Evolutionary conservation across 495 filamentous ascomycete species (phyloP), one percentile per base, ranked within the genome.

Genomic region (Patellaria atrata): DNA sequence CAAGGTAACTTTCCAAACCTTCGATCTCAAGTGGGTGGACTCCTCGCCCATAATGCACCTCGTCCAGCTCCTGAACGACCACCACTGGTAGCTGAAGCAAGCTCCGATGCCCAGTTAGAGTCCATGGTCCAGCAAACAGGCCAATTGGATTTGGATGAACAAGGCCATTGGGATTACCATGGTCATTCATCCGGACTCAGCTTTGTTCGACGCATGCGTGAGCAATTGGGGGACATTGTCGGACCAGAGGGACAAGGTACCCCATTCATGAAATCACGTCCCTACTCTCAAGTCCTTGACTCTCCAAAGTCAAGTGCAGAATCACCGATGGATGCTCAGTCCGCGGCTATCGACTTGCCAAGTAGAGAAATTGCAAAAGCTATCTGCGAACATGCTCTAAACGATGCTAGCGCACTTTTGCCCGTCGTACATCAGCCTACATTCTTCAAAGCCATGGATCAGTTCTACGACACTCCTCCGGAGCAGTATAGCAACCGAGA

Each of bases 111-210:
- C 3, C 62, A 91, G 29, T 63, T 97, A 19, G 78, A 91, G 53
- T 92, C 87, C 4, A 97, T 97, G 91, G 83, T 97, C 36, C 77
- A 80, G 49, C 77, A 82, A 30, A 82, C 82, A 4, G 89, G 86
- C 22, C 81, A 77, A 50, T 63, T 97, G 9, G 91, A 94, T 49
- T 64, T 94, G 12, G 86, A 92, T 53, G 89, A 97, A 44, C 70
- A 75, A 44, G 87, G 87, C 13, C 69, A 92, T 44, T 92, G 82
- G 75, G 89, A 94, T 51, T 97, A 92, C 47, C 81, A 89, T 51
- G 89, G 89, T 25, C 82, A 82, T 39, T 94, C 87, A 0, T 97
- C 89, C 3, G 85, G 89, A 0, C 65, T 87, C 29, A 78, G 82
- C 39, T 96, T 93, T 56, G 66, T 94, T 32, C 65, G 71, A 43